A percentile compares a stretch with the other conserved stretches of the same genome.
Evolutionary conservation across 768 basidiomycete genomes (phyloP).

Genomic region (Suillus brevipes): DNA sequence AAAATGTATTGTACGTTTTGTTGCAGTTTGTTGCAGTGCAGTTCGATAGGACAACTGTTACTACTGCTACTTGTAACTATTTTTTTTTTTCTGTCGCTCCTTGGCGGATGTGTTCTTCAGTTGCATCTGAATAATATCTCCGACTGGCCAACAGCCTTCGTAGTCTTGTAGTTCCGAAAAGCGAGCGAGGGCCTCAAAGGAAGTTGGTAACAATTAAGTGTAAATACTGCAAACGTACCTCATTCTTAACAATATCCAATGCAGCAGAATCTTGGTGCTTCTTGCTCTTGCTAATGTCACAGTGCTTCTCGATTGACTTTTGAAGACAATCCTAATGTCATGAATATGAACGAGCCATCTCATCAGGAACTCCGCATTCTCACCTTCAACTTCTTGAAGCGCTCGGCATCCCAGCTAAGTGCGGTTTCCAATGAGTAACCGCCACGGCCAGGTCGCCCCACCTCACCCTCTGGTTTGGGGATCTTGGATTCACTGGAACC

Average conservation of each 20-base stretch:
- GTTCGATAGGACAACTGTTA: too few relatives aligned
- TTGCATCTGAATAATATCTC: slow-evolving; percentile 4
- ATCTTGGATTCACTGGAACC: slow-evolving; percentile 4
- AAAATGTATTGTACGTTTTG: too few relatives aligned
- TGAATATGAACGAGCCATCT: too few relatives aligned
- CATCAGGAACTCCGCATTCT: not conserved
- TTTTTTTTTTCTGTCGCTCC: not conserved
- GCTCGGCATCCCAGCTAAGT: not conserved
- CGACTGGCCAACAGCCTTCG: not conserved
- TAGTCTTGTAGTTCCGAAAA: too few relatives aligned
- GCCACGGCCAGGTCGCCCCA: slow-evolving; percentile 7
- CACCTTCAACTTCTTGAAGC: slow-evolving; percentile 5
- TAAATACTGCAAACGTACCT: too few relatives aligned
- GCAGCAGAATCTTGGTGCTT: not conserved
- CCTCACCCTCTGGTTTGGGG: slow-evolving; percentile 11
- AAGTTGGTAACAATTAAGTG: too few relatives aligned
- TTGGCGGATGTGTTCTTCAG: not conserved
- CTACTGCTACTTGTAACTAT: too few relatives aligned
- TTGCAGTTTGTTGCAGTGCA: too few relatives aligned
- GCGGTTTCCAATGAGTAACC: slow-evolving; percentile 13
- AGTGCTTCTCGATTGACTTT: not conserved
- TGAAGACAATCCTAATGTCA: not conserved
- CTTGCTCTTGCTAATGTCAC: not conserved
- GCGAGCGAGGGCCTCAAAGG: too few relatives aligned
- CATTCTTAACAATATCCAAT: too few relatives aligned